Evolutionary conservation across 345 rosid genomes (phyloP).

Genomic region (Acer campestre): DNA sequence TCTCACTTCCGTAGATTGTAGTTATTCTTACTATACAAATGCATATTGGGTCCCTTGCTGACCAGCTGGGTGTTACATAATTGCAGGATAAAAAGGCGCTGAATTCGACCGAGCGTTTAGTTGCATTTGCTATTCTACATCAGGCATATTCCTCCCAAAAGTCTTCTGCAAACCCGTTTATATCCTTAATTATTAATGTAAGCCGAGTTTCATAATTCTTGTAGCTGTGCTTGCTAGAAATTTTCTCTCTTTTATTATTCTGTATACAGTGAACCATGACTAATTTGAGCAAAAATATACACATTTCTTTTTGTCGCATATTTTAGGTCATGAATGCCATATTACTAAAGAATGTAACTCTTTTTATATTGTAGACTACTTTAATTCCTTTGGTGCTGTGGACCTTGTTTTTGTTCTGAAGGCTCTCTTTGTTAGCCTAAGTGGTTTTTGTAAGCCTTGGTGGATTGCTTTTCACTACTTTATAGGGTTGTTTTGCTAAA

Average conservation of each 20-base stretch:
- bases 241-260: not conserved
- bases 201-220: constrained; percentile 25
- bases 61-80: constrained; percentile 4
- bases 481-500: too few relatives aligned
- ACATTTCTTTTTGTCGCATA: constrained; percentile 14
- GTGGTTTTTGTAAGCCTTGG: too few relatives aligned
- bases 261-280: not conserved
- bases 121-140: constrained; percentile 66
- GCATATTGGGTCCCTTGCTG: constrained; percentile 6
- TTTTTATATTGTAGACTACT: not conserved
- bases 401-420: too few relatives aligned
- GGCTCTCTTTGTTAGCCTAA: too few relatives aligned
- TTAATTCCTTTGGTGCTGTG: too few relatives aligned
- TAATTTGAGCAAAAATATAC: not conserved
- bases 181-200: constrained; percentile 58
- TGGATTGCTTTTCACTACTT: too few relatives aligned
- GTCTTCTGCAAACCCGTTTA: constrained; percentile 62
- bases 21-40: not conserved
- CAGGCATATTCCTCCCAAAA: constrained; percentile 60
- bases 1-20: not conserved
- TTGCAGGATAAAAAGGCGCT: constrained; percentile 64
- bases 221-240: not conserved
- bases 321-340: not conserved
- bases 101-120: constrained; percentile 63
- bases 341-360: not conserved